A percentile compares a stretch with the other conserved stretches of the same genome.
Evolutionary conservation across 2,329 filamentous ascomycete genomes (phyloP).

Genomic region (Alternaria triticina): DNA sequence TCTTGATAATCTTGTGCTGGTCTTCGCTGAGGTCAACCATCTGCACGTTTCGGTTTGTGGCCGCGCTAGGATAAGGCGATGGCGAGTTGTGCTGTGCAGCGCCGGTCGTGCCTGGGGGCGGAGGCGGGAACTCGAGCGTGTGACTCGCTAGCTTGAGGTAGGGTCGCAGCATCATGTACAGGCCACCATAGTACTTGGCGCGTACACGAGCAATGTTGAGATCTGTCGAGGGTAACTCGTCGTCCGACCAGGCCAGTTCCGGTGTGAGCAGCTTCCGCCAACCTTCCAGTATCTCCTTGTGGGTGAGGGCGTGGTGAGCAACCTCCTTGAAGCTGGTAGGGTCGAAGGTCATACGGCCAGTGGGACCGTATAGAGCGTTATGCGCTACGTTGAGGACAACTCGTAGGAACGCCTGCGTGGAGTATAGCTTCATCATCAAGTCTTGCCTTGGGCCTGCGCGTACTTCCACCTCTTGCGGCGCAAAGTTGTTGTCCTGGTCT

Average conservation of each 20-base stretch:
- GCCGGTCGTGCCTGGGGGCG: slow-evolving; percentile 23
- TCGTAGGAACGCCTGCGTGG: slow-evolving; percentile 66
- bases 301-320: slow-evolving; percentile 32
- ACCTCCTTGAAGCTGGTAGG: slow-evolving; percentile 39
- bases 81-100: slow-evolving; percentile 57
- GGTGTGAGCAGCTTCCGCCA: slow-evolving; percentile 61
- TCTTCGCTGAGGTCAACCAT: slow-evolving; percentile 36
- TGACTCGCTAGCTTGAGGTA: slow-evolving; percentile 70
- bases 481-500: slow-evolving; percentile 9
- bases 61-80: slow-evolving; percentile 48
- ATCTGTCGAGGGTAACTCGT: slow-evolving; percentile 73
- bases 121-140: slow-evolving; percentile 49
- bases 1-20: slow-evolving; percentile 32
- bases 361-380: slow-evolving; percentile 59
- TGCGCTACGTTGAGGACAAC: slow-evolving; percentile 64
- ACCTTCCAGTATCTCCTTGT: slow-evolving; percentile 56
- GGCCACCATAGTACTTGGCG: slow-evolving; percentile 93
- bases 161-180: slow-evolving; percentile 86
- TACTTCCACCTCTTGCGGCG: slow-evolving; percentile 12
- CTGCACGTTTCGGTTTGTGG: slow-evolving; percentile 29
- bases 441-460: slow-evolving; percentile 41
- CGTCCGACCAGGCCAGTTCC: slow-evolving; percentile 67
- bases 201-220: slow-evolving; percentile 84
- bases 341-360: slow-evolving; percentile 43
- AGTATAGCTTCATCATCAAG: slow-evolving; percentile 63